Evolutionary conservation across 163 green algal genomes (phyloP), one percentile per base, ranked within the genome.

Genomic region (Scenedesmus sp.): DNA sequence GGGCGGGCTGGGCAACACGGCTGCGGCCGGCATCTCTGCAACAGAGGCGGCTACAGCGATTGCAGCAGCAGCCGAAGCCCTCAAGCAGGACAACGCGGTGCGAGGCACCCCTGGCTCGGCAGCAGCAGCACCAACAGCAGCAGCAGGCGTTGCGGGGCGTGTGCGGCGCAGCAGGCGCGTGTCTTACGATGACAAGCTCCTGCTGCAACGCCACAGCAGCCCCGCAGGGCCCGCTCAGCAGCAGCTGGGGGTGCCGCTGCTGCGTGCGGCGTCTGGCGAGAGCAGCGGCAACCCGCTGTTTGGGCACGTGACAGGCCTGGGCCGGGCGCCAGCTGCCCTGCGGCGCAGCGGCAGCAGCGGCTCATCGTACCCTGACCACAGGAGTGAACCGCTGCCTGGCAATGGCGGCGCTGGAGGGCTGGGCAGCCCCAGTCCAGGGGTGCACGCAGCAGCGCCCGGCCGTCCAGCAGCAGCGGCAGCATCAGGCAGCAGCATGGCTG

Each of bases 31-130:
- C 70, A 79, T 90, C 33, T 90, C 85, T 44, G 85, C 85, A 40
- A 53, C 85, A 73, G 85, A 72, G 43, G 85, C 85, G 18, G 85
- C 85, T 26, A 42, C 72, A 30, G 72, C 85, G 0, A 90, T 90
- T 42, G 85, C 85, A 51, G 85, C 85, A 56, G 85, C 85, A 78
- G 85, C 85, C 26, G 85, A 79, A 13, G 84, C 84, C 24, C 42
- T 82, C 35, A 81, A 76, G 61, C 40, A 81, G 37, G 85, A 89
- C 9, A 80, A 72, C 1, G 40, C 43, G 44, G 24, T 53, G 20
- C 37, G 18, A 4, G 35, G n/a, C 37, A n/a, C 35, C 15, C n/a
- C 56, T 70, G 43, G 20, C 13, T 33, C 78, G 18, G 78, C 42
- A 68, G 83, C 83, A 86, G 30, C 46, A 33, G 46, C 20, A 7